Base-by-base conservation (phyloP, 768 basidiomycete genomes). In the Kockovaella imperatae region DNA sequence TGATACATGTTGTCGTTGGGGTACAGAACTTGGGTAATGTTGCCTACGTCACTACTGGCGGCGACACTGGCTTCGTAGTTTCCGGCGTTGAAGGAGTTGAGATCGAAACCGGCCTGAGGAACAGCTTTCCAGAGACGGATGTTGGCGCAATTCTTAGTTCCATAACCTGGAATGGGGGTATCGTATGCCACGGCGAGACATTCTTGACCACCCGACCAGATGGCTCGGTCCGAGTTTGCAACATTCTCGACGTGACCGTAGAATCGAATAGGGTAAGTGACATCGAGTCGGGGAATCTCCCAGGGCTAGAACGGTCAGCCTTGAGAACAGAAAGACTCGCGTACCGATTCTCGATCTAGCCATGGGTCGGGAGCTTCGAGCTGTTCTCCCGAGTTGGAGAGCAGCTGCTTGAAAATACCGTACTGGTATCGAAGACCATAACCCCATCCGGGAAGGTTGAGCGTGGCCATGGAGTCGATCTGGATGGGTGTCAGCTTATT, bases 51-150 rank as follows among this genome's bases (percentile, higher is more conserved):
- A 70, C 90, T 89, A 28, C 84, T 86, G 0, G 86, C 78, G 59
- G 85, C 83, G 21, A 97, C 84, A 2, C 90, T 87, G 36, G 76
- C 80, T 63, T 89, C 88, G 68, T 97, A 97, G 72, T 93, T 83
- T 35, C 93, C 93, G 52, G 88, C 87, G 67, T 97, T 97, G 80
- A 96, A 97, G 38, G 84, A 86, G 70, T 89, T 85, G 56, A 96
- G 71, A 72, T 96, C 90, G 67, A 96, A 96, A 82, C 74, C 83
- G 83, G 64, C 70, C 53, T 64, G 59, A 77, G 87, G 87, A 82
- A 87, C 46, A 81, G 70, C 65, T 11, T 47, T 62, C 75, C 75
- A 77, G 4, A 77, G 57, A 23, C 76, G 76, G 58, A 96, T 74
- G 72, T 95, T 96, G 75, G 93, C 91, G 42, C 87, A 89, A 53